Evolutionary conservation across 1,284 basidiomycete genomes (phyloP), one percentile per base, ranked within the genome.

Genomic region (Moesziomyces globuligerus): DNA sequence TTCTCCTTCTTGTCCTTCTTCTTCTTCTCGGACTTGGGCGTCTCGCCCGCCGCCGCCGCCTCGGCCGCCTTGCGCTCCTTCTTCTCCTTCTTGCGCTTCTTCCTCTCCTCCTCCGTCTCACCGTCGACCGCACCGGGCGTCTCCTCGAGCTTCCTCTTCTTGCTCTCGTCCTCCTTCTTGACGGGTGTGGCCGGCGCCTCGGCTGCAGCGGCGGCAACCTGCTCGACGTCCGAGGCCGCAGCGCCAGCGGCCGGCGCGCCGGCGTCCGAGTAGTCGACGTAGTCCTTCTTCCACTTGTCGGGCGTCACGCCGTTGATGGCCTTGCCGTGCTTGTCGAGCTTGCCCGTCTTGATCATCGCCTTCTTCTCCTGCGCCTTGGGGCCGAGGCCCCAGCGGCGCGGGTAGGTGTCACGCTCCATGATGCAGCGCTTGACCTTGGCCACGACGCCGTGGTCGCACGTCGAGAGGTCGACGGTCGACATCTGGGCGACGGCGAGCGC

Each of bases 381-480:
- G 20, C 96, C 96, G 54, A 99, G 88, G 67, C 96, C 96, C 96
- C 96, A 98, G 75, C 94, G 89, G 64, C 96, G 89, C 37, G 96
- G 96, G 84, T 98, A 98, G 18, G 93, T 93, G 84, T 99, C 95
- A 48, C 95, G 90, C 85, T 98, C 83, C 96, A 99, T 99, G 83
- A 99, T 98, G 84, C 95, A 98, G 56, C 96, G 87, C 87, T 99
- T 99, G 80, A 99, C 93, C 86, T 98, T 98, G 42, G 96, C 96
- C 37, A 98, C 96, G 56, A 99, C 93, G 57, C 96, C 96, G 82
- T 99, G 96, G 83, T 98, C 95, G 83, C 94, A 98, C 10, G 94
- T 96, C 18, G 94, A 92, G 51, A 99, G 89, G 83, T 98, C 96
- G 64, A 96, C 95, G 10, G 95, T 98, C 13, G 94, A 93, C 96